Evolutionary conservation across 139 green algal genomes (phyloP).

Genomic region (Spirogloea muscicola): DNA sequence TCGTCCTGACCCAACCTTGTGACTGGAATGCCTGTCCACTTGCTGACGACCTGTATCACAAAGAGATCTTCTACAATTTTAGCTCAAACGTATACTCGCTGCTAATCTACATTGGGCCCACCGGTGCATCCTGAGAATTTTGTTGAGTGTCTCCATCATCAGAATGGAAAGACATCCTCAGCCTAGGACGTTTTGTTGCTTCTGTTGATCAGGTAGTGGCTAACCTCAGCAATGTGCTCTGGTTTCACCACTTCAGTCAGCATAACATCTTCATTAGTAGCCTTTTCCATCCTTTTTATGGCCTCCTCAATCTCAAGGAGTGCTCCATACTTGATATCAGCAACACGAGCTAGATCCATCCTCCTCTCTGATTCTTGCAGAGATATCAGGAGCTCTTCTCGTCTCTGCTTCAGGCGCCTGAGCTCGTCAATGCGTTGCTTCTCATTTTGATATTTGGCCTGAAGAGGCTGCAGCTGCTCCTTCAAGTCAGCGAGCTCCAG

Average conservation of each 20-base stretch:
- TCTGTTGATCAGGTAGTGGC: no score
- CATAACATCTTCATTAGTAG: no score
- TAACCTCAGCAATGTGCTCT: slow-evolving; percentile 53
- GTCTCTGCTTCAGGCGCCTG: slow-evolving; percentile 55
- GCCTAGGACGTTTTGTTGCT: no score
- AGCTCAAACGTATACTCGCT: no score
- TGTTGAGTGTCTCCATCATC: no score
- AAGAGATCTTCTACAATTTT: no score
- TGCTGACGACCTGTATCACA: slow-evolving; percentile 80
- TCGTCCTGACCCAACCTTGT: slow-evolving; percentile 58
- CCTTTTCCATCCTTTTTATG: no score
- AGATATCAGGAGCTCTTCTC: slow-evolving; percentile 58
- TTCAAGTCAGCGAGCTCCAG: slow-evolving; percentile 66
- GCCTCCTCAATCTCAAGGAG: no score
- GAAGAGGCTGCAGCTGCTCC: slow-evolving; percentile 75
- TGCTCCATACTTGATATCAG: slow-evolving; percentile 68
- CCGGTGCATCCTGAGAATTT: no score
- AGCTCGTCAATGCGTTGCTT: slow-evolving; percentile 72
- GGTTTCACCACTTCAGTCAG: slow-evolving; percentile 76
- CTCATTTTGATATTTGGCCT: slow-evolving; percentile 71
- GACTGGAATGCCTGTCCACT: slow-evolving; percentile 86
- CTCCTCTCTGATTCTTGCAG: slow-evolving; percentile 65
- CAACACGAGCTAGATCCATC: slow-evolving; percentile 64
- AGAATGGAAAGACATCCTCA: no score
- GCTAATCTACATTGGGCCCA: no score